Conservation (phyloP, 495 filamentous ascomycete genomes). For the Sphaerosporella brunnea region DNA sequence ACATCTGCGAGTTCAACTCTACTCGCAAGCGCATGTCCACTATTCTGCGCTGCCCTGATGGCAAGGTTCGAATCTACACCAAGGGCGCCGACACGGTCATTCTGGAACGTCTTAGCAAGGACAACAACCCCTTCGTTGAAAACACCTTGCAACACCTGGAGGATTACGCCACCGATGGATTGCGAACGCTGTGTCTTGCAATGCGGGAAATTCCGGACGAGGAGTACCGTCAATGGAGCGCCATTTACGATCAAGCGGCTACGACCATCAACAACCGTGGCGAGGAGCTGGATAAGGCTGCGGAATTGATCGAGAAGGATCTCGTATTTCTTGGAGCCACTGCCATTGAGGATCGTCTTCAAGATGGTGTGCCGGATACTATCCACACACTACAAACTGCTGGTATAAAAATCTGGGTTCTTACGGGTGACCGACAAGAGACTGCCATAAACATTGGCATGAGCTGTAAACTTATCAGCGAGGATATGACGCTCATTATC, state of each 20-base stretch:
- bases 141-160: slow-evolving; percentile 80
- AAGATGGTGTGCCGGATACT: slow-evolving; percentile 96
- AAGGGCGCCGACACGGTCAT: slow-evolving; percentile 99
- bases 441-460: slow-evolving; percentile 99
- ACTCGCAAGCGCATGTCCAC: slow-evolving; percentile 96
- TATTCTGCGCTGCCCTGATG: slow-evolving; percentile 90
- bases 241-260: slow-evolving; percentile 71
- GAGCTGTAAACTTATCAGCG: slow-evolving; percentile 96
- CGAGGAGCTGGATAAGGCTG: slow-evolving; percentile 92
- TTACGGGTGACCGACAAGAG: slow-evolving; percentile 95
- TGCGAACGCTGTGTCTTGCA: slow-evolving; percentile 86
- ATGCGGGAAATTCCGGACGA: slow-evolving; percentile 86
- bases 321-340: slow-evolving; percentile 86
- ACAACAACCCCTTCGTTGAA: slow-evolving; percentile 75
- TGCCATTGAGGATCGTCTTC: slow-evolving; percentile 90
- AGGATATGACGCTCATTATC: slow-evolving; percentile 96
- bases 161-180: slow-evolving; percentile 91
- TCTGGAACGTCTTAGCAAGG: slow-evolving; percentile 56
- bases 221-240: slow-evolving; percentile 76
- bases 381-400: slow-evolving; percentile 95
- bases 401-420: slow-evolving; percentile 96
- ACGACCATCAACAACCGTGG: slow-evolving; percentile 85
- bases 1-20: slow-evolving; percentile 97
- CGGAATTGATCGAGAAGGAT: slow-evolving; percentile 85
- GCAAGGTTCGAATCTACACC: slow-evolving; percentile 78